Conservation (phyloP, 495 filamentous ascomycete species). For the Hypoxylon subgilvum region DNA sequence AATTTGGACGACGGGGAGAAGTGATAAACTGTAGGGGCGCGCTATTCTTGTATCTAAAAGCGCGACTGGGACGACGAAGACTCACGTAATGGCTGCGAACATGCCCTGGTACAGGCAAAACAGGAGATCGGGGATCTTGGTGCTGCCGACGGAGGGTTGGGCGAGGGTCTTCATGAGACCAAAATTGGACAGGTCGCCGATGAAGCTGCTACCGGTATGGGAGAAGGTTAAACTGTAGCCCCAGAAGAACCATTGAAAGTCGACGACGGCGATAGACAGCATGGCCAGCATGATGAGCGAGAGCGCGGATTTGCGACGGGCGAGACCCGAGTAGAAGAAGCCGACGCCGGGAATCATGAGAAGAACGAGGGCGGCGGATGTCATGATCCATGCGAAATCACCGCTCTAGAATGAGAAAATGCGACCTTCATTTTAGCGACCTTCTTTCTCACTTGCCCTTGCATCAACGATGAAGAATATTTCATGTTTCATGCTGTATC, state of each 20-base stretch:
- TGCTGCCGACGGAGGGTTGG: conserved; percentile 79
- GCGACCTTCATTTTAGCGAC: conserved; percentile 22
- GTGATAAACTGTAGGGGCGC: not conserved
- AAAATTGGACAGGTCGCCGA: conserved; percentile 86
- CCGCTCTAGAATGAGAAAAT: conserved; percentile 61
- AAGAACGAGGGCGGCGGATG: conserved; percentile 79
- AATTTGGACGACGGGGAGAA: not conserved
- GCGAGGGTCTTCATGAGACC: conserved; percentile 81
- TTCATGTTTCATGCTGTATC: not conserved
- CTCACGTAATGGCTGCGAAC: conserved; percentile 81
- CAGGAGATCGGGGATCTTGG: conserved; percentile 82
- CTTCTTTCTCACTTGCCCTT: not conserved
- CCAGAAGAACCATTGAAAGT: conserved; percentile 99
- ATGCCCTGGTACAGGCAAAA: conserved; percentile 93
- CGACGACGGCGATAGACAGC: conserved; percentile 85
- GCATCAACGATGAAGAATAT: not conserved
- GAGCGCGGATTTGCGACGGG: conserved; percentile 90
- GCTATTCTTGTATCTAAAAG: too few species aligned
- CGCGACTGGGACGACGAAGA: conserved; percentile 24
- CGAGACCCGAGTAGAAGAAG: conserved; percentile 99
- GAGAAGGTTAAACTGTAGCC: conserved; percentile 94
- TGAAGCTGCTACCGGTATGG: conserved; percentile 80
- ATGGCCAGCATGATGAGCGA: conserved; percentile 95
- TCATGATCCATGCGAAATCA: conserved; percentile 83
- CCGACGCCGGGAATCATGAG: conserved; percentile 94